Evolutionary conservation across 768 basidiomycete genomes (phyloP), one percentile per base, ranked within the genome.

Genomic region (Boletus rex-veris): DNA sequence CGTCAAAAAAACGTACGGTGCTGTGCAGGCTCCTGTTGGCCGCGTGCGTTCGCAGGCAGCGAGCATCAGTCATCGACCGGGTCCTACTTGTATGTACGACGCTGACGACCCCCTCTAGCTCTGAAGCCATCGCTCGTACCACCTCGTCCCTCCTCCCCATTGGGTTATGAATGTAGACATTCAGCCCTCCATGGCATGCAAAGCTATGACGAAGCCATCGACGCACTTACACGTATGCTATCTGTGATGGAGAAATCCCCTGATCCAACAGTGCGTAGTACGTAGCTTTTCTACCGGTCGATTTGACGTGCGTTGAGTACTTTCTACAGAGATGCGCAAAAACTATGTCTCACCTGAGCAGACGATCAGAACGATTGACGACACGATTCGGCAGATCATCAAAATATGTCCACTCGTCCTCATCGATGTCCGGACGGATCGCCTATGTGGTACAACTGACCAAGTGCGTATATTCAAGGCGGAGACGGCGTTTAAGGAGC

Each of bases 301-400:
- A 16, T 9, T 4, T 11, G 28, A 7, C 35, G 19, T 11, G 33
- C 8, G 1, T 18, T 37, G 41, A 38, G 9, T 16, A 26, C 18
- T 4, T 21, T 30, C 31, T 16, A 11, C 36, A 55, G 50, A 42
- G 38, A 16, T 14, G 31, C 40, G 44, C 26, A 21, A 46, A 5
- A 45, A 21, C 37, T 54, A 50, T 26, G 31, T 58, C 15, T 54
- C 57, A 11, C 57, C 48, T 9, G 28, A 28, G 28, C 28, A 28
- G 28, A 15, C 31, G 8, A 9, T 36, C 18, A 58, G 40, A 5
- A 43, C 39, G 10, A 37, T 47, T 3, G 46, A 47, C 5, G 3
- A 19, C 3, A 15, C 36, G 5, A 26, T 47, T 26, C 46, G 15
- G 1, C 5, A 31, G 3, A 16, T 15, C 24, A 7, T 47, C 46